Conservation (phyloP, 495 filamentous ascomycete genomes). For the Aspergillus taichungensis region DNA sequence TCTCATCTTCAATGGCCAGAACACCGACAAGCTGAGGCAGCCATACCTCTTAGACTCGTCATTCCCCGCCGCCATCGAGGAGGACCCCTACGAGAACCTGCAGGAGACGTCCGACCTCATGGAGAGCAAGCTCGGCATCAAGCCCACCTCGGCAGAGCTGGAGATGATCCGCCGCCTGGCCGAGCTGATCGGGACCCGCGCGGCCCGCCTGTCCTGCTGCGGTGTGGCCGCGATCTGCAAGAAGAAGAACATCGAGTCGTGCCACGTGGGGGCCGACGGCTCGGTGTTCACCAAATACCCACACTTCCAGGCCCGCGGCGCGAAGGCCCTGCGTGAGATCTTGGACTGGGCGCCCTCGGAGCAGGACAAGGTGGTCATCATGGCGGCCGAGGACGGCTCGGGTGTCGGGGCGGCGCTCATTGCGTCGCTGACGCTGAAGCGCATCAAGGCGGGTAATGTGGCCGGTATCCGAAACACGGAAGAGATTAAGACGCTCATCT, state of each 20-base stretch:
- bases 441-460: slow-evolving; percentile 67
- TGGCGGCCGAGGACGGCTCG: slow-evolving; percentile 86
- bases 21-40: slow-evolving; percentile 67
- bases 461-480: slow-evolving; percentile 71
- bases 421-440: slow-evolving; percentile 84
- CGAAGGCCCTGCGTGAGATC: slow-evolving; percentile 83
- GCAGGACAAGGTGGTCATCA: slow-evolving; percentile 75
- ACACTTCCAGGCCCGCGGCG: slow-evolving; percentile 88
- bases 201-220: slow-evolving; percentile 85
- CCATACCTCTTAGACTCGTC: slow-evolving; percentile 84
- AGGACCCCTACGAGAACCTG: slow-evolving; percentile 91
- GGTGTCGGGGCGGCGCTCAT: slow-evolving; percentile 96
- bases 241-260: slow-evolving; percentile 81
- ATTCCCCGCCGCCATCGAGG: slow-evolving; percentile 92
- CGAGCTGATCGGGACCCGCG: slow-evolving; percentile 89
- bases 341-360: slow-evolving; percentile 77
- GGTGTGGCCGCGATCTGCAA: slow-evolving; percentile 91
- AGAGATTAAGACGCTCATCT: slow-evolving; percentile 33
- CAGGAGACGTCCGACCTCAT: slow-evolving; percentile 77
- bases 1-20: slow-evolving; percentile 75
- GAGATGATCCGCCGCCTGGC: slow-evolving; percentile 81
- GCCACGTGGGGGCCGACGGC: slow-evolving; percentile 92
- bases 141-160: slow-evolving; percentile 60
- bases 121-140: slow-evolving; percentile 59
- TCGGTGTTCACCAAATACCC: slow-evolving; percentile 98